Evolutionary conservation across 1,139 yeast genomes (phyloP).

Genomic region (Scheffersomyces quercinus): DNA sequence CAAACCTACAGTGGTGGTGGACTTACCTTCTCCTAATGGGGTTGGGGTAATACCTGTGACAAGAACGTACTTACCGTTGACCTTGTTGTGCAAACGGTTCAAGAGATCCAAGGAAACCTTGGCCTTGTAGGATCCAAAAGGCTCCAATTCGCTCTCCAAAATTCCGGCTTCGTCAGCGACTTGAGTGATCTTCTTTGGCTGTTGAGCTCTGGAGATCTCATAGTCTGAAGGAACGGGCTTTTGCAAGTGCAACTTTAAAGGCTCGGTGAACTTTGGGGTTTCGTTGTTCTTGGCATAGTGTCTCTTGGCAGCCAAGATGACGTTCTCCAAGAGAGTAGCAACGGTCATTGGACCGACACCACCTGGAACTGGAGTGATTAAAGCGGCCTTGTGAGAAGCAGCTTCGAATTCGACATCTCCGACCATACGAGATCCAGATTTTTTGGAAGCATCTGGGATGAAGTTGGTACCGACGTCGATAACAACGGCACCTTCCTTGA

Average conservation of each 20-base stretch:
- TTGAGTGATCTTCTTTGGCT: conserved; percentile 78
- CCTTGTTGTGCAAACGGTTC: conserved; percentile 65
- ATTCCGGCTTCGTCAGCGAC: conserved; percentile 88
- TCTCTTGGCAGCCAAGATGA: conserved; percentile 73
- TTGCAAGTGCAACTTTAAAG: conserved; percentile 64
- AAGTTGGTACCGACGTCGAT: conserved; percentile 97
- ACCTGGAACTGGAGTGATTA: conserved; percentile 97
- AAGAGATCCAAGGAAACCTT: conserved; percentile 77
- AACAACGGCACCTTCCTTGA: conserved; percentile 80
- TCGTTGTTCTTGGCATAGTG: conserved; percentile 46
- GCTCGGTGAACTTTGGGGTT: conserved; percentile 54
- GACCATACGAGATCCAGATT: conserved; percentile 82
- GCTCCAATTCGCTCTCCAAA: conserved; percentile 80
- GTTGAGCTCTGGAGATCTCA: conserved; percentile 87
- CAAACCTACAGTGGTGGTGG: conserved; percentile 94
- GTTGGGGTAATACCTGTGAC: conserved; percentile 99
- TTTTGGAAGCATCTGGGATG: conserved; percentile 70
- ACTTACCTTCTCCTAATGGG: conserved; percentile 97
- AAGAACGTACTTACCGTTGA: conserved; percentile 84
- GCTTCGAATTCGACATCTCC: conserved; percentile 90
- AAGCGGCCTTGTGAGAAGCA: conserved; percentile 65
- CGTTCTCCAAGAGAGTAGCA: conserved; percentile 90
- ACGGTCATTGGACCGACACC: conserved; percentile 99
- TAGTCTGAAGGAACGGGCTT: conserved; percentile 93
- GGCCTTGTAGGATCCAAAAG: conserved; percentile 90